Percentiles rank a stretch among this genome's conserved stretches.
Conservation (phyloP, 257 asterid species). For the Solanum chiquidenum region DNA sequence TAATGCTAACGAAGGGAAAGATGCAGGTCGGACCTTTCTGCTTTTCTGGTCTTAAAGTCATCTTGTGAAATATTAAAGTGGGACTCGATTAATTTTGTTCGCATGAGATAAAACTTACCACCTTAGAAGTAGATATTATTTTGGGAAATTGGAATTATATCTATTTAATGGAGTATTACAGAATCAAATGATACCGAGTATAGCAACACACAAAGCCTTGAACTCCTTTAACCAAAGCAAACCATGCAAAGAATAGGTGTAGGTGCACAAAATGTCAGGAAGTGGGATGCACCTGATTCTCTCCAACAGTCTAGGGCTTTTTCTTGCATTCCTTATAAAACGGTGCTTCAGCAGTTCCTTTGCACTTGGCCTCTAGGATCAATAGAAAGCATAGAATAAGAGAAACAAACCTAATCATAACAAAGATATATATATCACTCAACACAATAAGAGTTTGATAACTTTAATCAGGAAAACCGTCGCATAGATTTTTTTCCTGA, state of each 20-base stretch:
- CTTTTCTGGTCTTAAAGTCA: not conserved
- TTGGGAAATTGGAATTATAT: not conserved
- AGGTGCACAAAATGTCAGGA: not conserved
- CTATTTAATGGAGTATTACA: not conserved
- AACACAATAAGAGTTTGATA: not conserved
- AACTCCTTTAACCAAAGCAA: not conserved
- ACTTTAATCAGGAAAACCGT: not conserved
- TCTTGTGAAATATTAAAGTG: not conserved
- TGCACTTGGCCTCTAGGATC: slow-evolving; percentile 81
- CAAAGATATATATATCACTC: not conserved
- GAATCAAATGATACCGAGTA: not conserved
- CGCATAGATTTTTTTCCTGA: not conserved
- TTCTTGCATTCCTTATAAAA: slow-evolving; percentile 79
- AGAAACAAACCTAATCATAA: not conserved
- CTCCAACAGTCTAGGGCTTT: slow-evolving; percentile 89
- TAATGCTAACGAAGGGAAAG: not conserved
- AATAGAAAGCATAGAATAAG: not conserved
- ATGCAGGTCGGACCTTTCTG: not conserved
- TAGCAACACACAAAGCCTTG: not conserved
- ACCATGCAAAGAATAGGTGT: not conserved
- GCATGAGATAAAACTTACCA: not conserved
- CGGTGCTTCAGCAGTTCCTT: slow-evolving; percentile 93
- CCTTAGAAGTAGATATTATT: not conserved
- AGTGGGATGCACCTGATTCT: slow-evolving; percentile 63
- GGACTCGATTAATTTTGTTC: not conserved